Evolutionary conservation across 495 filamentous ascomycete species (phyloP), one percentile per base, ranked within the genome.

Genomic region (Paragyromitra xinjiangensis): DNA sequence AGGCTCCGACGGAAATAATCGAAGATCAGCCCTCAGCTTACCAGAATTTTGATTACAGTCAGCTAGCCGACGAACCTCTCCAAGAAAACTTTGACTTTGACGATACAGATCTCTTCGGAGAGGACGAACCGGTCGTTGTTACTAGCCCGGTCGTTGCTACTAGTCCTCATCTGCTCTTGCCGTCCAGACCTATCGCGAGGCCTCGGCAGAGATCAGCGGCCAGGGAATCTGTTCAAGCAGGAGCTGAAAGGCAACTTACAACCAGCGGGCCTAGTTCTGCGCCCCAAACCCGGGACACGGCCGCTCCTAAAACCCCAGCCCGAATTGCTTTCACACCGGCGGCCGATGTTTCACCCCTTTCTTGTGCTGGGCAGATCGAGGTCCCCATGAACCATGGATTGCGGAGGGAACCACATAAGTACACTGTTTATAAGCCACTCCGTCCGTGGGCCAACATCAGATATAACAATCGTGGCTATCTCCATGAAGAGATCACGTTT

Each of bases 381-480:
- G 48, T 62, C 2, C 6, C 64, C 12, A 77, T 8, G 42, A 8
- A n/a, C 3, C 4, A n/a, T 19, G 61, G 29, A 22, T 1, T 8
- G 12, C 8, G 9, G 51, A 29, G 50, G 6, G 1, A 24, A 29
- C 9, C 26, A 8, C 45, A 73, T 40, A 8, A 56, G 34, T 79
- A 79, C 39, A 45, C 77, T 29, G n/a, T 71, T 16, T 79, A 79
- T 2, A 42, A 63, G 14, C 68, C 77, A n/a, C 67, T 79, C 1
- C 29, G 48, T 2, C 26, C 61, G n/a, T 79, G 77, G 77, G 45
- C 29, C 2, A 26, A 22, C 1, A 40, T 80, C 34, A 64, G 11
- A 11, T 74, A 79, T 26, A 79, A 40, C 19, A 22, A 9, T 0
- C 77, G 78, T 48, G 78, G 78, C 19, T 69, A 73, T 9, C 78